Percentiles rank a stretch among this genome's conserved stretches.
Conservation (phyloP, 2,329 filamentous ascomycete genomes). For the Botrytis galanthina region DNA sequence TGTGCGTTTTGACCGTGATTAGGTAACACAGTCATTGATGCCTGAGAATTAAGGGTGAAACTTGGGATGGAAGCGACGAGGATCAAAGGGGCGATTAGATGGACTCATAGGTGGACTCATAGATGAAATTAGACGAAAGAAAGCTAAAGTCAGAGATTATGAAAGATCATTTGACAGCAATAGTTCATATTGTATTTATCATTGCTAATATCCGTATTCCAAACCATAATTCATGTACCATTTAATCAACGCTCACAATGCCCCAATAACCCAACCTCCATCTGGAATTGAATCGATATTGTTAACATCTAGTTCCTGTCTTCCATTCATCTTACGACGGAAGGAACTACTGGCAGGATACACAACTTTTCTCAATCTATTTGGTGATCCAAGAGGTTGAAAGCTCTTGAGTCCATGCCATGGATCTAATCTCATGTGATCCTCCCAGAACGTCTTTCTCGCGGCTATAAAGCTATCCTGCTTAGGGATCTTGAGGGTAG, state of each 20-base stretch:
- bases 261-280: conserved; percentile 9
- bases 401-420: conserved; percentile 45
- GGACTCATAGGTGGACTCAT: background rate
- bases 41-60: background rate
- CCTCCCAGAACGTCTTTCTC: conserved; percentile 45
- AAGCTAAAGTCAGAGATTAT: background rate
- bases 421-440: conserved; percentile 45
- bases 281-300: conserved; percentile 42
- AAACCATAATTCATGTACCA: background rate
- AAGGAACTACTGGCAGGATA: conserved; percentile 42
- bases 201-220: background rate
- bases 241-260: background rate
- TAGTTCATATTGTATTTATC: background rate
- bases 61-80: background rate
- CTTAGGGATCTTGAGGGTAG: conserved; percentile 41
- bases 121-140: background rate
- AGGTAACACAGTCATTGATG: background rate
- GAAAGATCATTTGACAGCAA: background rate
- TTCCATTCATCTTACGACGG: conserved; percentile 42
- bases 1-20: background rate
- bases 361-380: conserved; percentile 42
- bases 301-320: conserved; percentile 40
- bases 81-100: background rate
- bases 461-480: conserved; percentile 44
- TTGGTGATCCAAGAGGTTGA: conserved; percentile 43